Evolutionary conservation across 768 basidiomycete genomes (phyloP).

Genomic region (Leccinum boreale): DNA sequence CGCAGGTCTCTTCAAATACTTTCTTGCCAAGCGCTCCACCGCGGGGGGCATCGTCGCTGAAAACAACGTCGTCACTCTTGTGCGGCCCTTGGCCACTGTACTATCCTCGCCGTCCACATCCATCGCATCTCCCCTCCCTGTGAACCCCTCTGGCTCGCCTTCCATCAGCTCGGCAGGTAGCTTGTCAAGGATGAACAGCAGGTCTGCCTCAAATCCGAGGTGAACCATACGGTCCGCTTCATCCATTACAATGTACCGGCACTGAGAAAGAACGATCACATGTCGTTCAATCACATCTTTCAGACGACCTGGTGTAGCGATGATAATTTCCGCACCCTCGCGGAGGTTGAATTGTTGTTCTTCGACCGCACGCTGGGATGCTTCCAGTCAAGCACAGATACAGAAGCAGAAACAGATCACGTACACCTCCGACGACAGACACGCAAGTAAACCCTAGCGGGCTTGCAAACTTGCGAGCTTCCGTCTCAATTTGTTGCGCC

Average conservation of each 20-base stretch:
- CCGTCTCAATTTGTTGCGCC: constrained; percentile 94
- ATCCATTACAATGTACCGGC: constrained; percentile 99
- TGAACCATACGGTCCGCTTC: constrained; percentile 99
- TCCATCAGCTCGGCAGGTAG: constrained; percentile 85
- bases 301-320: constrained; percentile 96
- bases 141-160: constrained; percentile 51
- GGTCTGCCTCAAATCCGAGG: constrained; percentile 91
- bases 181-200: constrained; percentile 92
- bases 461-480: constrained; percentile 87
- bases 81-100: constrained; percentile 57
- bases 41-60: constrained; percentile 99
- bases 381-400: constrained; percentile 11
- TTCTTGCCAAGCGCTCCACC: constrained; percentile 91
- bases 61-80: constrained; percentile 93
- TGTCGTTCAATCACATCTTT: constrained; percentile 97
- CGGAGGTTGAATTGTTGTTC: constrained; percentile 97
- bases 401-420: constrained; percentile 7
- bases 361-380: constrained; percentile 76
- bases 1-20: constrained; percentile 90
- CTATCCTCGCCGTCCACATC: constrained; percentile 71
- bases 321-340: constrained; percentile 98
- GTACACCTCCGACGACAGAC: constrained; percentile 95
- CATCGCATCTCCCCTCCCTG: constrained; percentile 51
- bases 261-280: constrained; percentile 93
- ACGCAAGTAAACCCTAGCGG: constrained; percentile 93